A percentile compares a stretch with the other conserved stretches of the same genome.
These are phyloP conservation scores for Phytopythium helicoides DNA, from an alignment of 352 stramenopile species.

Conservation along the genomic window DNA sequence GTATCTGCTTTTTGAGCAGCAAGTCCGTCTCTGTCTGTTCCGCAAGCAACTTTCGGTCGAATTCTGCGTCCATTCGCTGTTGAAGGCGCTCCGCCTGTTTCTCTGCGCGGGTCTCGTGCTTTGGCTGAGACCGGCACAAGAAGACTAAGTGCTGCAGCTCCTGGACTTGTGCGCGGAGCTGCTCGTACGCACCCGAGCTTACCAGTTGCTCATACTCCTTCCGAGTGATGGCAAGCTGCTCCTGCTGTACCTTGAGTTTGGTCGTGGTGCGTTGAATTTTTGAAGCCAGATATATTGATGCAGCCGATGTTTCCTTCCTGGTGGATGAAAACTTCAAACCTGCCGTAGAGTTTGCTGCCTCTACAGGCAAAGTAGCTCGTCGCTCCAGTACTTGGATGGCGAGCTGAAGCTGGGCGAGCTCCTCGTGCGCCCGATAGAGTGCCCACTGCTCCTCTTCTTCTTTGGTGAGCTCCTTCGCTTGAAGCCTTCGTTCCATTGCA, in stretches of 20 bases:
- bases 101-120: slow-evolving; percentile 43
- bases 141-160: slow-evolving; percentile 74
- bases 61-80: slow-evolving; percentile 26
- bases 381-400: slow-evolving; percentile 39
- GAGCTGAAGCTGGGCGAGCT: slow-evolving; percentile 62
- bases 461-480: slow-evolving; percentile 34
- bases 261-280: slow-evolving; percentile 46
- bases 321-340: background rate
- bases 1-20: slow-evolving; percentile 42
- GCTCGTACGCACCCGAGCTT: slow-evolving; percentile 39
- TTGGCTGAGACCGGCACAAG: slow-evolving; percentile 51
- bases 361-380: background rate
- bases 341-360: background rate
- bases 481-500: slow-evolving; percentile 40
- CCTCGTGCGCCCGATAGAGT: slow-evolving; percentile 49
- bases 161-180: slow-evolving; percentile 45
- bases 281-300: slow-evolving; percentile 40
- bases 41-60: slow-evolving; percentile 37
- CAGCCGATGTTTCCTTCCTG: slow-evolving; percentile 5
- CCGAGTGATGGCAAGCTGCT: slow-evolving; percentile 20
- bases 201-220: slow-evolving; percentile 42
- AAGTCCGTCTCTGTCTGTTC: slow-evolving; percentile 68
- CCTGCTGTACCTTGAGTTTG: slow-evolving; percentile 40
- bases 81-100: slow-evolving; percentile 26
- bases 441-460: slow-evolving; percentile 62